Evolutionary conservation across 495 filamentous ascomycete species (phyloP), one percentile per base, ranked within the genome.

Genomic region (Daldinia grandis): DNA sequence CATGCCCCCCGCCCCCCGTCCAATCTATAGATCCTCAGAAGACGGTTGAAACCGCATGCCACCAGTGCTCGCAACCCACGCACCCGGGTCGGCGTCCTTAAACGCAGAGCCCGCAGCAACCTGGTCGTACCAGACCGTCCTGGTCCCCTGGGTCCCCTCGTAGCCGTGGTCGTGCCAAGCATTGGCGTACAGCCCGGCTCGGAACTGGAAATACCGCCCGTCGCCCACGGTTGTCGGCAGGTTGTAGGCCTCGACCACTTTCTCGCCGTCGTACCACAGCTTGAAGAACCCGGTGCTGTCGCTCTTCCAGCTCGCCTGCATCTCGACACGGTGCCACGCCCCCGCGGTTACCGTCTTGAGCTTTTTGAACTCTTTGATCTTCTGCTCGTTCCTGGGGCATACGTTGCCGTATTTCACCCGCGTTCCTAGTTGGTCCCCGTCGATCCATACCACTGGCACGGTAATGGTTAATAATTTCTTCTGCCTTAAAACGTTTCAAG

Each of bases 101-200:
- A 84, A 84, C 0, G 75, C 79, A 10, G 78, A 81, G 6, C 85
- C 85, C 7, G 80, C 69, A 12, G 81, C 80, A 72, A 87, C 82
- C 77, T 87, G 79, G 73, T 87, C 85, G 69, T 80, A 86, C 83
- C 85, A 88, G 15, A 87, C 74, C 69, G 84, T 78, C 4, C 85
- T 71, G 5, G 82, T 84, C 0, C 77, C 76, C 78, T 87, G 85
- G 2, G 73, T 81, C 0, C 85, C 85, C 64, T 78, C 66, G 65
- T 81, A 77, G 15, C 73, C 68, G 17, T 84, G 76, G 60, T 87
- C 86, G 61, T 87, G 78, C 86, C 86, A 88, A 6, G 79, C 81
- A 71, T 87, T 88, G 0, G 86, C 86, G 73, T 87, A 88, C 8
- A 87, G 76, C 1, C 85, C 86, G 42, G 84, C 83, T 4, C 83